These are phyloP conservation scores for Zymoseptoria crescenta DNA, from an alignment of 2,329 filamentous ascomycete species.

Conservation along the genomic window DNA sequence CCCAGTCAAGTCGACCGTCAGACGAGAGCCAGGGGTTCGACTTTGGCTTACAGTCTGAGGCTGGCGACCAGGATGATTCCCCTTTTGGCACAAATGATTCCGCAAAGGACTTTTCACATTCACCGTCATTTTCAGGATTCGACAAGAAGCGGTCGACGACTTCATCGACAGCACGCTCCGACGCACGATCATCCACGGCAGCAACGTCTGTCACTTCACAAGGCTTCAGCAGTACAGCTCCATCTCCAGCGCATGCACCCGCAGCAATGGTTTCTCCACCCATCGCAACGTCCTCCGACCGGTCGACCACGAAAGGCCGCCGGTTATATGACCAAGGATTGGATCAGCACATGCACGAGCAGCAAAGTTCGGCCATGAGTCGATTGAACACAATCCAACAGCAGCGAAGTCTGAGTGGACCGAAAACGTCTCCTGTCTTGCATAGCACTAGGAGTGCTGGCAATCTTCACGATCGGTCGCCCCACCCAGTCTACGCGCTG, in stretches of 20 bases:
- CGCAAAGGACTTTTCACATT: slow-evolving; percentile 35
- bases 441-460: slow-evolving; percentile 50
- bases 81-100: slow-evolving; percentile 36
- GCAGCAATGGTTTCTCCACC: slow-evolving; percentile 24
- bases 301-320: slow-evolving; percentile 60
- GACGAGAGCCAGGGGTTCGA: slow-evolving; percentile 28
- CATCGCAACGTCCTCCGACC: slow-evolving; percentile 41
- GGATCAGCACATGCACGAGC: slow-evolving; percentile 70
- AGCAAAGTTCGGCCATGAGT: slow-evolving; percentile 68
- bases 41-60: slow-evolving; percentile 25
- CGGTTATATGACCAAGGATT: slow-evolving; percentile 78
- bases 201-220: slow-evolving; percentile 85
- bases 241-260: slow-evolving; percentile 46
- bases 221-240: slow-evolving; percentile 31
- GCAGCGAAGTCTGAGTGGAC: slow-evolving; percentile 46
- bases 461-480: slow-evolving; percentile 50
- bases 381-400: slow-evolving; percentile 71
- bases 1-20: slow-evolving; percentile 15
- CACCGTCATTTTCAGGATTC: slow-evolving; percentile 54
- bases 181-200: slow-evolving; percentile 71
- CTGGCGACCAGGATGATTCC: slow-evolving; percentile 35
- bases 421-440: slow-evolving; percentile 39
- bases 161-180: slow-evolving; percentile 69
- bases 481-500: slow-evolving; percentile 25
- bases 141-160: slow-evolving; percentile 70